These are phyloP conservation scores for Sugiyamaella qingdaonensis DNA, from an alignment of 805 yeast genomes.

Conservation along the genomic window DNA sequence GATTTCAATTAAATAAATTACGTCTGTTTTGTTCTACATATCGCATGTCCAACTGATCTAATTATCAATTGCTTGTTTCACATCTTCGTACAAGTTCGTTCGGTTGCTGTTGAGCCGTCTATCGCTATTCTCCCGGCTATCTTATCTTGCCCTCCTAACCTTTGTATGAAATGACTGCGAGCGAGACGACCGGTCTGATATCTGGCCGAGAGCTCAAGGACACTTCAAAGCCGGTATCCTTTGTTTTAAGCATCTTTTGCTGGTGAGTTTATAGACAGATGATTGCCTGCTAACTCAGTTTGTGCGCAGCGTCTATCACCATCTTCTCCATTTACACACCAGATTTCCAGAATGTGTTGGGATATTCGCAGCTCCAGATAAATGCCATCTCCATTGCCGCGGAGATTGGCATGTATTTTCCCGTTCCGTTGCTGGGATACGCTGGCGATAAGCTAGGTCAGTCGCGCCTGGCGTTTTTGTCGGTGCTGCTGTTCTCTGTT, in stretches of 20 bases:
- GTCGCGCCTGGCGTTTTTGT: slow-evolving; percentile 58
- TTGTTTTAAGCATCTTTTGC: slow-evolving; percentile 14
- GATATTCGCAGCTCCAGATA: slow-evolving; percentile 60
- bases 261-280: slow-evolving; percentile 5
- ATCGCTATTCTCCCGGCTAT: neutral
- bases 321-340: slow-evolving; percentile 78
- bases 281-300: slow-evolving; percentile 38
- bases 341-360: slow-evolving; percentile 54
- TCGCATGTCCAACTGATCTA: no score
- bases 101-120: neutral
- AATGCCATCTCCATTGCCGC: slow-evolving; percentile 64
- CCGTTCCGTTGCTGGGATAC: slow-evolving; percentile 78
- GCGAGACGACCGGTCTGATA: slow-evolving; percentile 2
- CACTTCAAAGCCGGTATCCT: slow-evolving; percentile 7
- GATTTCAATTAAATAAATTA: no score
- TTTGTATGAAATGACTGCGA: neutral
- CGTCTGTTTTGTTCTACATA: no score
- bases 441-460: slow-evolving; percentile 86
- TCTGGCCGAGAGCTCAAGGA: neutral
- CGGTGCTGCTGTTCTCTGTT: slow-evolving; percentile 60
- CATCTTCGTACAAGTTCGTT: neutral
- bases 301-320: slow-evolving; percentile 77
- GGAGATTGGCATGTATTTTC: slow-evolving; percentile 76
- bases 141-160: neutral
- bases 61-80: no score